These are phyloP conservation scores for Sporobolomyces phaffii DNA, from an alignment of 768 basidiomycete genomes.

Conservation along the genomic window DNA sequence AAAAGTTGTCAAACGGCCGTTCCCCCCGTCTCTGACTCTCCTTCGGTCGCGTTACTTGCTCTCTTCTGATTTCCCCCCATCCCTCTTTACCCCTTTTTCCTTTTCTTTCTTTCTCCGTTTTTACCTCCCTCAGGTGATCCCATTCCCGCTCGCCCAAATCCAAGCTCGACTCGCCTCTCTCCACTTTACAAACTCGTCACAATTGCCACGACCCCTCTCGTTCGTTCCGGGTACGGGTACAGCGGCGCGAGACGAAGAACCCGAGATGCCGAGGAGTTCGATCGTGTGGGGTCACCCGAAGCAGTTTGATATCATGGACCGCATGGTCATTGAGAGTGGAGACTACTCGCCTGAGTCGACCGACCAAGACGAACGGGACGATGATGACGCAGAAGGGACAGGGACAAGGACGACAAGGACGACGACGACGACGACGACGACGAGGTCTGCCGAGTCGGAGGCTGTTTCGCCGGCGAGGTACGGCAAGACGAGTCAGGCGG, in stretches of 20 bases:
- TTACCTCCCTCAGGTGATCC: constrained; percentile 35
- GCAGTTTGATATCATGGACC: constrained; percentile 32
- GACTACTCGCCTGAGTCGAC: not conserved
- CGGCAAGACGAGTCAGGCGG: constrained; percentile 19
- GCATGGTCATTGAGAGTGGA: constrained; percentile 25
- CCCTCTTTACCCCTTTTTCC: no score
- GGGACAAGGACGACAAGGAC: not conserved
- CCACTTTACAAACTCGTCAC: constrained; percentile 5
- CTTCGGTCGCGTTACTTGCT: no score
- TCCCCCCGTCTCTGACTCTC: no score
- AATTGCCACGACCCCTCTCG: not conserved
- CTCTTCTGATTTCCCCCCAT: no score
- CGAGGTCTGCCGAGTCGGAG: constrained; percentile 12
- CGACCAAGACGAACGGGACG: not conserved
- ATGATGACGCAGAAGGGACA: constrained; percentile 10
- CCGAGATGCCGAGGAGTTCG: constrained; percentile 10
- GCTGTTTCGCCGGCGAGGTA: no score
- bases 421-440: not conserved
- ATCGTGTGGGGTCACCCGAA: constrained; percentile 16
- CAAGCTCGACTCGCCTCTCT: constrained; percentile 31
- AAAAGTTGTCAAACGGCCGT: no score
- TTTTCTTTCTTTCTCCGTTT: no score
- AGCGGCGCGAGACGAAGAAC: not conserved
- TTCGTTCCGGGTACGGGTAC: no score
- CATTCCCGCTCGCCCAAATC: constrained; percentile 36